Evolutionary conservation across 768 basidiomycete species (phyloP).

Genomic region (Exidia glandulosa): DNA sequence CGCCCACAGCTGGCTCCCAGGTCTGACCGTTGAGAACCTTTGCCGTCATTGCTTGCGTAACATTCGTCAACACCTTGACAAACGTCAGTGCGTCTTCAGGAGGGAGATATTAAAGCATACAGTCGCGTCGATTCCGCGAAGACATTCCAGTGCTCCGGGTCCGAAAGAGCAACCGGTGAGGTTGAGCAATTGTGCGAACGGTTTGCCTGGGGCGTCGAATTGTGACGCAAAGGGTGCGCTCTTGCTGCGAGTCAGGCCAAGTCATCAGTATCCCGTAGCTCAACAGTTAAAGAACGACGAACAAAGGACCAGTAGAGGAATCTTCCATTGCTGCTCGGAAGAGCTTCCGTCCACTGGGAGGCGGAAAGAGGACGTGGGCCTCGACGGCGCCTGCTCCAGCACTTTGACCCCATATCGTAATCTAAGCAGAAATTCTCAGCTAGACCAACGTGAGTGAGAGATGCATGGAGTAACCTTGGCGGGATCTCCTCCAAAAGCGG

Average conservation of each 20-base stretch:
- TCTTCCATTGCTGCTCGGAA: slow-evolving; percentile 45
- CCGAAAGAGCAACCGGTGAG: slow-evolving; percentile 37
- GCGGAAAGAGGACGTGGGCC: slow-evolving; percentile 8
- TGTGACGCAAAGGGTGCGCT: slow-evolving; percentile 33
- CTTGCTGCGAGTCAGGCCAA: slow-evolving; percentile 27
- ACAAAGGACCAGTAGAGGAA: slow-evolving; percentile 46
- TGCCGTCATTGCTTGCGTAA: slow-evolving; percentile 6
- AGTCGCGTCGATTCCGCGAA: slow-evolving; percentile 35
- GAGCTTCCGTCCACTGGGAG: slow-evolving; percentile 15
- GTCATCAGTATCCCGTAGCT: not conserved
- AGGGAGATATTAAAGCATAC: slow-evolving; percentile 15
- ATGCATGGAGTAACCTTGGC: slow-evolving; percentile 28
- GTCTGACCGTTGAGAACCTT: slow-evolving; percentile 10
- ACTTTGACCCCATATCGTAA: slow-evolving; percentile 44
- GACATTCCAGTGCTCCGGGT: slow-evolving; percentile 19
- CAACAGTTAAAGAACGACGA: slow-evolving; percentile 10
- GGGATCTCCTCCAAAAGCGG: slow-evolving; percentile 53
- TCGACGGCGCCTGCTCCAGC: slow-evolving; percentile 10
- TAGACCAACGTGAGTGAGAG: not conserved
- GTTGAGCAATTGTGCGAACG: slow-evolving; percentile 35
- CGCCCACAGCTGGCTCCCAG: slow-evolving; percentile 14
- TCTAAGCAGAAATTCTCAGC: slow-evolving; percentile 17
- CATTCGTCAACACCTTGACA: slow-evolving; percentile 5
- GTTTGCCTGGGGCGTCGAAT: slow-evolving; percentile 41
- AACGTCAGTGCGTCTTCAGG: not conserved